phyloP scores from a whole-genome alignment of 345 rosid species.

The Psidium guajava region DNA sequence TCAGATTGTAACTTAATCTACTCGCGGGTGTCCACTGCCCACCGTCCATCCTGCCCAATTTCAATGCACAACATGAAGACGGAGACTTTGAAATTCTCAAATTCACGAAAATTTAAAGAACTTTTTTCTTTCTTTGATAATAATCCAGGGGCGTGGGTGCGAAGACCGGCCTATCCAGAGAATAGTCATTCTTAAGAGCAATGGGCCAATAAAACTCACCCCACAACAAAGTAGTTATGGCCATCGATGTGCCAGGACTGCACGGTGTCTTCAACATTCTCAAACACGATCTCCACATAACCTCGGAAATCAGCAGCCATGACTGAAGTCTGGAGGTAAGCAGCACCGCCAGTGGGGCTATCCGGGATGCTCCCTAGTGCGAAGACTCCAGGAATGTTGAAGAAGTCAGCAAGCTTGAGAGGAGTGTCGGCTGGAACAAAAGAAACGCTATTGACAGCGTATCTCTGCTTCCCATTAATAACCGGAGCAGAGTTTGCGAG shows the following conservation, averaged over 20 bases:
- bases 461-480: conserved; percentile 69
- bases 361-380: conserved; percentile 56
- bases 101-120: neutral
- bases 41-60: conserved; percentile 48
- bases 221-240: conserved; percentile 74
- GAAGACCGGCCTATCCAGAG: neutral
- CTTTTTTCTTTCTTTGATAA: neutral
- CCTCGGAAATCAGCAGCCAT: conserved; percentile 61
- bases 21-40: conserved; percentile 66
- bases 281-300: conserved; percentile 62
- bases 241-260: conserved; percentile 95
- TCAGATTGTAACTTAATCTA: conserved; percentile 37
- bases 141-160: neutral
- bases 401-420: conserved; percentile 72
- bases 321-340: conserved; percentile 75
- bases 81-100: neutral
- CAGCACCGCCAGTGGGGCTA: conserved; percentile 47
- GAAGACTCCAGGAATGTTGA: conserved; percentile 71
- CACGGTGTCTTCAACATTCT: conserved; percentile 56
- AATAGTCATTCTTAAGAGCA: neutral
- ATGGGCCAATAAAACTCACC: conserved; percentile 29
- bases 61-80: neutral
- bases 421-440: conserved; percentile 76
- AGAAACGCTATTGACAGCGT: conserved; percentile 77
- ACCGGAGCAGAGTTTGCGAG: conserved; percentile 61